Base-by-base conservation (phyloP, 371 early-diverging fungal genomes). In the Blyttiomyces sp. region DNA sequence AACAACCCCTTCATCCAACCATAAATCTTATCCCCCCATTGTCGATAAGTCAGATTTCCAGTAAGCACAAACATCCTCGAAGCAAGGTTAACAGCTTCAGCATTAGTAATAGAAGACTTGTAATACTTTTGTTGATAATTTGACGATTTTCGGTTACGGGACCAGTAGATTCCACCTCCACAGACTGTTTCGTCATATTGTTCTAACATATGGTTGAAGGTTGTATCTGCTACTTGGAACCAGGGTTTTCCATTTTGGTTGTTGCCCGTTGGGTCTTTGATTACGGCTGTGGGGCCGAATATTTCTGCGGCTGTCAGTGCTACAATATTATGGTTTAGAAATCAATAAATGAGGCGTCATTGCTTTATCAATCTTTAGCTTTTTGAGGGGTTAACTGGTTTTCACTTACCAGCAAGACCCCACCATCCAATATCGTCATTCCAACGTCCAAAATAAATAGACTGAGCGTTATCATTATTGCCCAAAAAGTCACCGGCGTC, bases 341-440 rank as follows among this genome's bases (percentile, higher is more conserved):
- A n/a, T n/a, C n/a, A n/a, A n/a, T n/a, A n/a, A n/a, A n/a, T n/a
- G n/a, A n/a, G n/a, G n/a, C n/a, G n/a, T n/a, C n/a, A n/a, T n/a
- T n/a, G n/a, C n/a, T n/a, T n/a, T n/a, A n/a, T n/a, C n/a, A n/a
- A n/a, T n/a, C n/a, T n/a, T n/a, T n/a, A n/a, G n/a, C n/a, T n/a
- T n/a, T n/a, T n/a, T n/a, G n/a, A n/a, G n/a, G n/a, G n/a, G n/a
- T n/a, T n/a, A 39, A 39, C 39, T 11, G 11, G 11, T n/a, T 13
- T 11, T 39, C 13, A 55, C 43, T 44, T 32, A 27, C 50, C 42
- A 3, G 59, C 58, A 0, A 70, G 45, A 5, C 57, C 68, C 68
- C 69, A 73, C 71, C 71, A 71, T 9, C 42, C 64, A 48, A 74
- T 69, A 50, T 74, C 75, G 56, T 74, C 75, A 53, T 74, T 74